phyloP scores from a whole-genome alignment of 352 stramenopile species.

The Plasmopara viticola region DNA sequence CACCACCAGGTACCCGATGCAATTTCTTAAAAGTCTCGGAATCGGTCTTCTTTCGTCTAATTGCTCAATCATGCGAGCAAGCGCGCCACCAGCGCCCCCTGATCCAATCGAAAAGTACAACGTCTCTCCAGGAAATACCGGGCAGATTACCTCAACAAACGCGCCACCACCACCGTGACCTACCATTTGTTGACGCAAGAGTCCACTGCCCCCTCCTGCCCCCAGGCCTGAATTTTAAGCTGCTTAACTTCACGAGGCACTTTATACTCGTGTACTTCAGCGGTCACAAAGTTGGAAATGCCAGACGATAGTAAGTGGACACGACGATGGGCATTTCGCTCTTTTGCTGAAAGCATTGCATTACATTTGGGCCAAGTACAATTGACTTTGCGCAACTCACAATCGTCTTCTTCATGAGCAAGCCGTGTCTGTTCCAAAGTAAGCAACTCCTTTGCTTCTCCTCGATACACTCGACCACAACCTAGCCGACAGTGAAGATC shows the following conservation, averaged over 20 bases:
- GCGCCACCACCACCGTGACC: constrained; percentile 59
- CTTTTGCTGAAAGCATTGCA: constrained; percentile 39
- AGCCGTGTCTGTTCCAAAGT: constrained; percentile 57
- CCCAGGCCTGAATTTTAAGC: constrained; percentile 72
- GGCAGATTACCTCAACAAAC: constrained; percentile 55
- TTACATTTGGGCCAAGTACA: constrained; percentile 71
- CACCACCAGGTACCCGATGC: constrained; percentile 15
- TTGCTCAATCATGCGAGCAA: constrained; percentile 35
- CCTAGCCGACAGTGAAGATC: constrained; percentile 52
- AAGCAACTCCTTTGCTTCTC: constrained; percentile 51
- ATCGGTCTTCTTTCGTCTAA: constrained; percentile 16
- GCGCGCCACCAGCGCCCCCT: constrained; percentile 37
- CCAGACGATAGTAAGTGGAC: constrained; percentile 55
- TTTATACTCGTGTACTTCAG: constrained; percentile 56
- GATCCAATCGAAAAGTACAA: constrained; percentile 54
- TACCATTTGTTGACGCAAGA: constrained; percentile 39
- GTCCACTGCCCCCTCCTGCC: constrained; percentile 60
- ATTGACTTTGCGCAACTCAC: constrained; percentile 49
- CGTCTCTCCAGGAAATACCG: constrained; percentile 61
- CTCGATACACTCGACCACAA: constrained; percentile 50
- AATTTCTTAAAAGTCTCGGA: constrained; percentile 6
- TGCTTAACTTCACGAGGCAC: constrained; percentile 54
- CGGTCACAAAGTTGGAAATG: constrained; percentile 52
- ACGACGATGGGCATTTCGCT: constrained; percentile 55
- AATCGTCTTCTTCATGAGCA: constrained; percentile 68